Evolutionary conservation across 306 rosid genomes (phyloP).

Genomic region (Morella rubra): DNA sequence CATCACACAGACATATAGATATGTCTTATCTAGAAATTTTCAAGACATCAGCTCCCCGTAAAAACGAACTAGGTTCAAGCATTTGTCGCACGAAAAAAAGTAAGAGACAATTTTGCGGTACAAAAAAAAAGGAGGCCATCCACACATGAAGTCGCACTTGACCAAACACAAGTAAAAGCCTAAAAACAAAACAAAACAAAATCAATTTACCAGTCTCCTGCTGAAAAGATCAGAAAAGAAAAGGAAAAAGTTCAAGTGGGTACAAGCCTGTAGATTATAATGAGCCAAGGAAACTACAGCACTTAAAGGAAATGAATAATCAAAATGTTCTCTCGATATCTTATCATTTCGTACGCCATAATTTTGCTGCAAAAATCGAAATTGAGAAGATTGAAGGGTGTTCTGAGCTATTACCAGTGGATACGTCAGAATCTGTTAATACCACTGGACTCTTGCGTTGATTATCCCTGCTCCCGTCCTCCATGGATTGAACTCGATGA

Average conservation of each 20-base stretch:
- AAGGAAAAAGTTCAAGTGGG: not conserved
- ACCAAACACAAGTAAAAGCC: not conserved
- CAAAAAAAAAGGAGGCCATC: not conserved
- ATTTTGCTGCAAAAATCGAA: not conserved
- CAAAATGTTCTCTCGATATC: not conserved
- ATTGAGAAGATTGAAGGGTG: not conserved
- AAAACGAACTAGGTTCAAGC: not conserved
- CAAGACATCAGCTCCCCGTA: not conserved
- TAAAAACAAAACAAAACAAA: not conserved
- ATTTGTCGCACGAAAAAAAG: not conserved
- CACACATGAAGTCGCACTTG: not conserved
- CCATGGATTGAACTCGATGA: not conserved
- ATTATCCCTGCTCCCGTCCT: not conserved
- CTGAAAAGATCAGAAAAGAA: not conserved
- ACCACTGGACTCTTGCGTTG: not conserved
- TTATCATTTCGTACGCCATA: not conserved
- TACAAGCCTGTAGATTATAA: not conserved
- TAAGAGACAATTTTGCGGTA: not conserved
- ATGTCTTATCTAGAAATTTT: not conserved
- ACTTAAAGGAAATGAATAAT: not conserved
- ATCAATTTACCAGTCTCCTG: too few relatives aligned
- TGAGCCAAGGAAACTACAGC: constrained; percentile 2
- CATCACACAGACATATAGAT: not conserved
- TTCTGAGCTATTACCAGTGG: not conserved
- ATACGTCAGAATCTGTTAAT: not conserved